These are phyloP conservation scores for Neofusicoccum laricinum DNA, from an alignment of 2,329 filamentous ascomycete species.

Conservation along the genomic window DNA sequence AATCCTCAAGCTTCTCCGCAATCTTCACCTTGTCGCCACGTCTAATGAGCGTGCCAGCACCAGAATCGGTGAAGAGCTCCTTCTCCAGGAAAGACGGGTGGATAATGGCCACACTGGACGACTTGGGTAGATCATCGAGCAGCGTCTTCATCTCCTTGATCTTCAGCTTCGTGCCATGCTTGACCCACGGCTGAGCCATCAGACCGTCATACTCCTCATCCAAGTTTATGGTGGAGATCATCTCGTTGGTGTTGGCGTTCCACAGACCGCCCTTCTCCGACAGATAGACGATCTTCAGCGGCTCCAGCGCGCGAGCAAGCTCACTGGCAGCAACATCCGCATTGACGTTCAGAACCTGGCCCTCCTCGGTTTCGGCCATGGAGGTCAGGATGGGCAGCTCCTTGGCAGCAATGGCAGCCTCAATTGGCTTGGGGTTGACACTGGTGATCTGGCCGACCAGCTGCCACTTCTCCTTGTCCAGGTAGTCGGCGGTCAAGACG, in stretches of 20 bases:
- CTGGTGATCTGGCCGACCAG: conserved; percentile 92
- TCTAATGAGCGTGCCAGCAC: conserved; percentile 88
- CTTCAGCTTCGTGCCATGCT: conserved; percentile 91
- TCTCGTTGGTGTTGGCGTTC: conserved; percentile 87
- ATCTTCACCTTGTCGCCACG: conserved; percentile 85
- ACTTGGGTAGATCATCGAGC: conserved; percentile 80
- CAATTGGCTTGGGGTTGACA: conserved; percentile 86
- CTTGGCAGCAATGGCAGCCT: conserved; percentile 81
- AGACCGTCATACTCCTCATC: conserved; percentile 93
- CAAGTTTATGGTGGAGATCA: conserved; percentile 95
- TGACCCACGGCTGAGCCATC: conserved; percentile 93
- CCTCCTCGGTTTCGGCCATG: conserved; percentile 90
- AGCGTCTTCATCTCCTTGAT: conserved; percentile 97
- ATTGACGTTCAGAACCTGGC: conserved; percentile 94
- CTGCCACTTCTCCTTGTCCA: conserved; percentile 95
- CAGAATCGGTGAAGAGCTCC: conserved; percentile 94
- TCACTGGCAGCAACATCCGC: conserved; percentile 95
- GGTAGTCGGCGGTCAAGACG: conserved; percentile 88
- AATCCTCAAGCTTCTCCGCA: conserved; percentile 67
- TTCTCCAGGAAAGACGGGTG: conserved; percentile 94
- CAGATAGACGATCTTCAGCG: conserved; percentile 96
- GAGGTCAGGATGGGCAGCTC: conserved; percentile 92
- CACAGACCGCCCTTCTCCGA: conserved; percentile 96
- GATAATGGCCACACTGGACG: conserved; percentile 95
- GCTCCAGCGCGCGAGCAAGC: conserved; percentile 82